Base-by-base conservation (phyloP, 2,329 filamentous ascomycete genomes). In the Fusarium gaditjirri region DNA sequence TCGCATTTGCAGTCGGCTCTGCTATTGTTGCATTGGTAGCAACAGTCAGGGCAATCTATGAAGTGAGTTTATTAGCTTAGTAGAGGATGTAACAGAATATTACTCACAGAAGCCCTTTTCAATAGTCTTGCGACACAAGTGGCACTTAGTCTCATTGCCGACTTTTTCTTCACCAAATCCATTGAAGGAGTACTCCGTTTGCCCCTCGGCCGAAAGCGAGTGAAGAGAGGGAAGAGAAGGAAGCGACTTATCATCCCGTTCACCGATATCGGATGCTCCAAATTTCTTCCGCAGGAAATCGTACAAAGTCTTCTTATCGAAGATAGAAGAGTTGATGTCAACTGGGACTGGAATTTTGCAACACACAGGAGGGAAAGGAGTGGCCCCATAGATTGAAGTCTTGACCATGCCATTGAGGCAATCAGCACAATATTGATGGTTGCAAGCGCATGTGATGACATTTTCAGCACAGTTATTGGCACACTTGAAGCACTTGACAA, bases 1-100 rank as follows among this genome's bases (percentile, higher is more conserved):
- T 39, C 4, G 9, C 66, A 69, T 5, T 16, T n/a, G n/a, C 66
- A 69, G 9, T 13, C 21, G 1, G 4, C 6, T 14, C 58, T 60
- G 21, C 21, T 64, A 21, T 35, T 23, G 8, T 47, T 43, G 11
- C 66, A 69, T 8, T n/a, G 46, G 6, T 69, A 52, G 19, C 66
- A 69, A 16, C 65, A 69, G 3, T 65, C 39, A 23, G 66, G 65
- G 13, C 66, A 69, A 19, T 43, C 66, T 69, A 9, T 11, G 10
- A 13, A 29, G 7, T 23, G 3, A 2, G 10, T 25, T 19, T 23
- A 27, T 68, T 16, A 56, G 50, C 21, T 13, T 21, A 3, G 4
- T 36, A 12, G 12, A 6, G 3, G 19, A 9, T 42, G 2, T 19
- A 12, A 6, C 5, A 12, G 5, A 7, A 10, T 25, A 12, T 23